phyloP scores from a whole-genome alignment of 2,329 filamentous ascomycete genomes.

The Diaporthe aspalathi region DNA sequence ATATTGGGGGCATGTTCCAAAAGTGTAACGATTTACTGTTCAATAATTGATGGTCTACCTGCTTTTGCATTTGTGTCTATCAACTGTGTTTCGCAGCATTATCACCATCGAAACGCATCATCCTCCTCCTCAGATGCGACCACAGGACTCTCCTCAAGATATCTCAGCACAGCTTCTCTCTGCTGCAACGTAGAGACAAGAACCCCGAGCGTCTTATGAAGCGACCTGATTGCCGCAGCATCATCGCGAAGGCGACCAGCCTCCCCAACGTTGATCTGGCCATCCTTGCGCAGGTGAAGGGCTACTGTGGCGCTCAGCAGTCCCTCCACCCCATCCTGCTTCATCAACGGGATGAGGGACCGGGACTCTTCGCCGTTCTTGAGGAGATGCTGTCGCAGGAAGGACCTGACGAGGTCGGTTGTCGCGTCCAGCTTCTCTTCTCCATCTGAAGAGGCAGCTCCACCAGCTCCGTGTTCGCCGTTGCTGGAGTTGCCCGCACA shows the following conservation, averaged over 20 bases:
- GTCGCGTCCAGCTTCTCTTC: neutral
- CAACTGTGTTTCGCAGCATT: too few relatives aligned
- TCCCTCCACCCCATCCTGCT: neutral
- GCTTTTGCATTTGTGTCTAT: too few relatives aligned
- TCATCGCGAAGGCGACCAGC: neutral
- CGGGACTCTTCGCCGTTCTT: constrained; percentile 8
- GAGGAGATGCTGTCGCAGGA: constrained; percentile 12
- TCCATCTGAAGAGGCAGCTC: neutral
- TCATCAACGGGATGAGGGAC: constrained; percentile 6
- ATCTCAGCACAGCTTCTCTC: constrained; percentile 13
- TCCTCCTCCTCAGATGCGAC: neutral
- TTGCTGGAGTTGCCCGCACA: too few relatives aligned
- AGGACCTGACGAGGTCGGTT: constrained; percentile 20
- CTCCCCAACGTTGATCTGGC: neutral
- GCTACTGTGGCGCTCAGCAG: constrained; percentile 23
- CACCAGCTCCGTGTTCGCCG: neutral
- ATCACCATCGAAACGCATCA: too few relatives aligned
- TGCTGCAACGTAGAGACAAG: constrained; percentile 27
- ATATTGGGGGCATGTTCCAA: too few relatives aligned
- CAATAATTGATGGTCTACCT: neutral
- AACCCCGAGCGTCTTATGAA: constrained; percentile 24
- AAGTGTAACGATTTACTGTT: neutral
- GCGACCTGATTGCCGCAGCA: neutral
- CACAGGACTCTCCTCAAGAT: neutral
- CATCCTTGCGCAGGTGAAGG: constrained; percentile 12